These are phyloP conservation scores for Cladosporium oxysporum DNA, from an alignment of 2,329 filamentous ascomycete genomes.

Conservation along the genomic window DNA sequence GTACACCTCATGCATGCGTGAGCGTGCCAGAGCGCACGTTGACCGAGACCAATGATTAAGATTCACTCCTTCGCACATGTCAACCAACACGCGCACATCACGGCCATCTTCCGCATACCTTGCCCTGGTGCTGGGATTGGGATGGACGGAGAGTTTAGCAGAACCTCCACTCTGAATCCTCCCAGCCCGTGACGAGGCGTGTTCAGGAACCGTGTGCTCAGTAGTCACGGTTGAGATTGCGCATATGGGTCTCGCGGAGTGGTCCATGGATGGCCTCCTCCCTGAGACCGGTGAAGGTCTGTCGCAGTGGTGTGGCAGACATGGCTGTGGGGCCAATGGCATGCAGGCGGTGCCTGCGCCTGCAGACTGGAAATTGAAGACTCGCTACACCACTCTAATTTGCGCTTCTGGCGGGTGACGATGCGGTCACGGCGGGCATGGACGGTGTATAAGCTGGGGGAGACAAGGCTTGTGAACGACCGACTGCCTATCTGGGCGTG, in stretches of 20 bases:
- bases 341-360: slow-evolving; percentile 9
- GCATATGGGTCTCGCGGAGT: slow-evolving; percentile 10
- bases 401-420: slow-evolving; percentile 8
- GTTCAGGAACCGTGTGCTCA: background rate
- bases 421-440: slow-evolving; percentile 6
- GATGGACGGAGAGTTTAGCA: background rate
- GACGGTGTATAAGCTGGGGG: slow-evolving; percentile 7
- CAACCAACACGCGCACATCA: background rate
- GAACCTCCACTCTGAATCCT: background rate
- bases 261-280: background rate
- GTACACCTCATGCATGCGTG: background rate
- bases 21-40: background rate
- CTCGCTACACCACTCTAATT: slow-evolving; percentile 10
- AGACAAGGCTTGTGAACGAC: slow-evolving; percentile 6
- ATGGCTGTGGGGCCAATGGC: slow-evolving; percentile 17
- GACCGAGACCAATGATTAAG: background rate
- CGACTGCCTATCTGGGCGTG: background rate
- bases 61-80: background rate
- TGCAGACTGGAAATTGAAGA: slow-evolving; percentile 10
- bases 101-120: background rate
- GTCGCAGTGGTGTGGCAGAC: slow-evolving; percentile 16
- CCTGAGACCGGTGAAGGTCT: slow-evolving; percentile 14
- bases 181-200: slow-evolving; percentile 8
- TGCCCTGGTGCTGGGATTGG: background rate
- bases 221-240: slow-evolving; percentile 11